Base-by-base conservation (phyloP, 768 basidiomycete genomes). In the Sutorius australiensis region DNA sequence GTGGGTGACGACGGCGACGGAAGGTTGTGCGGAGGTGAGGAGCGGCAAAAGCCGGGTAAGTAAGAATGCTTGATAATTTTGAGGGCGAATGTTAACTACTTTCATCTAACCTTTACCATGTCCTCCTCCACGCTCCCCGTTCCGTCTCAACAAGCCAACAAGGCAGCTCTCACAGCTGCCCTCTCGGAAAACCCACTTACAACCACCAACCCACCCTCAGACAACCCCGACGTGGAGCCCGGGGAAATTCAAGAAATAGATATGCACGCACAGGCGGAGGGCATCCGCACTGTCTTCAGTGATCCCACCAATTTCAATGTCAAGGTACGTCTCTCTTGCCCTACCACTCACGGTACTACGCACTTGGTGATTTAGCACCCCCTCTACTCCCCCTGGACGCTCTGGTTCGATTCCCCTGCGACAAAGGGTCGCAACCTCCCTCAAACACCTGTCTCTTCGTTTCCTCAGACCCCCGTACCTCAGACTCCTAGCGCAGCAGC, bases 331-430 rank as follows among this genome's bases (percentile, higher is more conserved):
- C 21, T 54, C 21, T 21, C 45, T 43, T 33, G 33, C 42, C 36
- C 8, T 53, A 8, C 37, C 9, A 1, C 41, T 14, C 42, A 10
- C 21, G 12, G 28, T 19, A 11, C 55, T 53, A 62, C 38, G 39
- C 53, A 8, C 36, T 3, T 40, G 16, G 33, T 41, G 47, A 28
- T 42, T 33, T 61, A 97, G 94, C 94, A 98, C 67, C 94, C 94
- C 12, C 82, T 98, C 40, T 95, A 84, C 72, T 93, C 94, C 28
- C 78, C 89, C 9, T 97, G 95, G 95, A 98, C 94, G 7, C 84
- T 99, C 28, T 98, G 93, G 93, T 99, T 98, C 68, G 95, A 98
- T 68, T 95, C 95, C 33, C 92, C 92, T 0, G 80, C 84, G 40
- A 92, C 91, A 31, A 98, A 98, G 73, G 86, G 86, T 51, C 85